Percentiles rank a stretch among this genome's conserved stretches.
phyloP scores from a whole-genome alignment of 108 stramenopile species.

The Pseudonitzschia pungens region DNA sequence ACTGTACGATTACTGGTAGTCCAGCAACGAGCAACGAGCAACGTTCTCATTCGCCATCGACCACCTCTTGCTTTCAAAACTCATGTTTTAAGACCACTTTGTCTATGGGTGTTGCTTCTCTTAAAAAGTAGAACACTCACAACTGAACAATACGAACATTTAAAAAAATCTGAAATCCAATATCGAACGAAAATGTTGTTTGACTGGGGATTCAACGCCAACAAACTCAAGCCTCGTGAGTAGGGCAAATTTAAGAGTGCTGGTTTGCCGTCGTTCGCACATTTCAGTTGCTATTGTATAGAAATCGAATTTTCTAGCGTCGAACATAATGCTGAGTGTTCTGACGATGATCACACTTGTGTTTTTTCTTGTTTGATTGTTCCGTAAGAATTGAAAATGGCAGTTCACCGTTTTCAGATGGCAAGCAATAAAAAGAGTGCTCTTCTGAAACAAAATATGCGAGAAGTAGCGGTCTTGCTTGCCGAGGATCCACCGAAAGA shows the following conservation, averaged over 20 bases:
- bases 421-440: constrained; percentile 87
- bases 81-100: too few relatives aligned
- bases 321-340: too few relatives aligned
- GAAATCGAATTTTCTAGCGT: constrained; percentile 1
- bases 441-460: constrained; percentile 78
- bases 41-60: too few relatives aligned
- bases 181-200: constrained; percentile 26
- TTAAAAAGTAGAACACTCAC: background rate
- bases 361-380: constrained; percentile 1
- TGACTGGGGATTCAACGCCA: constrained; percentile 53
- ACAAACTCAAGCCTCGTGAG: constrained; percentile 65
- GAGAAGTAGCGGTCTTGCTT: constrained; percentile 80
- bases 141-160: background rate
- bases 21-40: too few relatives aligned
- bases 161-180: background rate
- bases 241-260: background rate
- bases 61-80: too few relatives aligned
- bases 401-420: constrained; percentile 79
- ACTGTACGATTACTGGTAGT: too few relatives aligned
- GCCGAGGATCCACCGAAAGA: constrained; percentile 84
- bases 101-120: too few relatives aligned
- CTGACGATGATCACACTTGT: background rate
- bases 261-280: constrained; percentile 6
- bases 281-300: background rate
- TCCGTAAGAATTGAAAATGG: constrained; percentile 81